Evolutionary conservation across 148 eudicot genomes (phyloP).

Genomic region (Fallopia convolvulus): DNA sequence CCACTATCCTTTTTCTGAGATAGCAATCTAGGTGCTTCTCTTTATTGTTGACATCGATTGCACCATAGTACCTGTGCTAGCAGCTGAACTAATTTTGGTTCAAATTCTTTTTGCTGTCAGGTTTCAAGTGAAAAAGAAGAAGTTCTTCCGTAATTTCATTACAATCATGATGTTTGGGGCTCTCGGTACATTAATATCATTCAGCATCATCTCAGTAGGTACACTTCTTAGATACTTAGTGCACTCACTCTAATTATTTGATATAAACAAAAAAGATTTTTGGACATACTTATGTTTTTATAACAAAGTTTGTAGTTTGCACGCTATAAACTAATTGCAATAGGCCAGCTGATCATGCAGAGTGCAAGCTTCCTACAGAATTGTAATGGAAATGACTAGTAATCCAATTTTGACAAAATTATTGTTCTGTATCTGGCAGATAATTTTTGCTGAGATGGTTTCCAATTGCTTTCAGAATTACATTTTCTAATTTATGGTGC

Average conservation of each 20-base stretch:
- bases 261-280: not conserved
- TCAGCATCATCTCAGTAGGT: slow-evolving; percentile 43
- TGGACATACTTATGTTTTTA: not conserved
- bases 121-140: slow-evolving; percentile 70
- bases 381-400: not conserved
- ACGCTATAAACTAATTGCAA: not conserved
- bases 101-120: slow-evolving; percentile 22
- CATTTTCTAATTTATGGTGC: slow-evolving; percentile 17
- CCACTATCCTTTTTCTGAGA: not conserved
- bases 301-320: not conserved
- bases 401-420: not conserved
- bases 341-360: not conserved
- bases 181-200: slow-evolving; percentile 55
- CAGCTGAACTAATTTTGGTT: not conserved
- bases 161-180: slow-evolving; percentile 60
- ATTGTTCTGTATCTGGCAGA: not conserved
- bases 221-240: not conserved
- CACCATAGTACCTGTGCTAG: not conserved
- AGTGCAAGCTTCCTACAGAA: not conserved
- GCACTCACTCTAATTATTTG: not conserved
- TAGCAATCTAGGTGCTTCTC: not conserved
- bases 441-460: not conserved
- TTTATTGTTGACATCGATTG: not conserved
- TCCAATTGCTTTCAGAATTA: not conserved
- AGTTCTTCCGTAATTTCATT: slow-evolving; percentile 58